Evolutionary conservation across 108 stramenopile species (phyloP), one percentile per base, ranked within the genome.

Genomic region (Hondaea fermentalgiana): DNA sequence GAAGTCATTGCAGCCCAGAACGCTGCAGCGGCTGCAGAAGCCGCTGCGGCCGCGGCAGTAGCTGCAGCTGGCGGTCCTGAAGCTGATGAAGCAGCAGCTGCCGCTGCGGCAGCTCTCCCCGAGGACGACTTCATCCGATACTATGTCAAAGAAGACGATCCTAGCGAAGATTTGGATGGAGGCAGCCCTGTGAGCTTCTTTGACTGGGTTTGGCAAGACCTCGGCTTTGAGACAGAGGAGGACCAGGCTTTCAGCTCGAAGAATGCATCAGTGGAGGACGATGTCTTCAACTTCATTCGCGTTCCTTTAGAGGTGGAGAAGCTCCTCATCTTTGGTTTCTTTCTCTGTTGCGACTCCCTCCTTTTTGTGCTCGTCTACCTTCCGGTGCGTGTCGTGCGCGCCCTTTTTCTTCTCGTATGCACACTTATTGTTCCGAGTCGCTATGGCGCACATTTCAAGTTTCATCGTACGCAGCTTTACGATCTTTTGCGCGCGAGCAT

Each of bases 221-320:
- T 83, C n/a, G 76, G 76, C 45, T 53, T 83, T 2, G 76, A 83
- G 51, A 47, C 76, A 6, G 88, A 60, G 2, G 88, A 88, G 12
- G 60, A 59, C 25, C 88, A 88, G 42, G n/a, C 88, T 1, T 60
- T 44, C 8, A 60, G 88, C 21, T 12, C 60, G 4, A 60, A 88
- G 10, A 58, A 87, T 25, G 76, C 76, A 6, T 64, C 87, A 87
- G 90, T 96, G 35, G 96, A 96, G 87, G 90, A 90, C 60, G 95
- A 96, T 88, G 96, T 99, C 93, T 94, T 96, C 90, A 98, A 99
- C 93, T 99, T 99, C 89, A 87, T 98, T 72, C 94, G 95, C 58
- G 96, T 99, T 60, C 98, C 98, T 6, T 89, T 91, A 29, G 93
- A 93, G 49, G 91, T 99, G 44, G 98, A 99, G 94, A 88, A 89